A percentile compares a stretch with the other conserved stretches of the same genome.
These are phyloP conservation scores for Pythium aphanidermatum DNA, from an alignment of 352 stramenopile genomes.

Conservation along the genomic window DNA sequence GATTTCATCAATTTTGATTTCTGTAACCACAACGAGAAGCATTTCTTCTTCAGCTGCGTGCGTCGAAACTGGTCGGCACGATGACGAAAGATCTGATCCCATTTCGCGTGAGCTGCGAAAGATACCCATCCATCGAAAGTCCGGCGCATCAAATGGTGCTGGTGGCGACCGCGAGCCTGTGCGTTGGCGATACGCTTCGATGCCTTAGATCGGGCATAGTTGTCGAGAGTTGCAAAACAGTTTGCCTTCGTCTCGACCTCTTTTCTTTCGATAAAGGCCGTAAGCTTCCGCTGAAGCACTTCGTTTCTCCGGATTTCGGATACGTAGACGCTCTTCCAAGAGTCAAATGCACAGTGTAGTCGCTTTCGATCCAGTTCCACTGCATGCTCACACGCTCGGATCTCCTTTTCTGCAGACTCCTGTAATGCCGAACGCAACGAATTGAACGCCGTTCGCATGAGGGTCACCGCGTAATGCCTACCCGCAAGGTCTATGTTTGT, in stretches of 20 bases:
- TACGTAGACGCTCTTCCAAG: no score
- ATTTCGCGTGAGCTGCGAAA: slow-evolving; percentile 29
- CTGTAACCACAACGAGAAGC: slow-evolving; percentile 26
- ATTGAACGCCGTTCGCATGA: no score
- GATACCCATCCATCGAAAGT: slow-evolving; percentile 26
- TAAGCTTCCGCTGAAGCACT: not conserved
- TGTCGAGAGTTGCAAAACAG: slow-evolving; percentile 3
- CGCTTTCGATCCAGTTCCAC: no score
- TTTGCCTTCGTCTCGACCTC: not conserved
- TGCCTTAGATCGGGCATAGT: slow-evolving; percentile 3
- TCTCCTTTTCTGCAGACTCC: no score
- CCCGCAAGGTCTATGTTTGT: no score
- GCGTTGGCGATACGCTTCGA: slow-evolving; percentile 14
- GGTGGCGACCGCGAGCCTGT: slow-evolving; percentile 24
- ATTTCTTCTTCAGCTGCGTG: slow-evolving; percentile 21
- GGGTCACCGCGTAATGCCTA: no score
- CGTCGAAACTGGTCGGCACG: slow-evolving; percentile 30
- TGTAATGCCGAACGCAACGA: no score
- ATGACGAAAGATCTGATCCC: slow-evolving; percentile 32
- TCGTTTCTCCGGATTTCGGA: no score
- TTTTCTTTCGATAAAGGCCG: not conserved
- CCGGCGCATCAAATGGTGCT: slow-evolving; percentile 18
- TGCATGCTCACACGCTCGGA: no score
- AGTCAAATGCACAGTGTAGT: no score
- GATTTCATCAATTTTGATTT: slow-evolving; percentile 10